Evolutionary conservation across 2,329 filamentous ascomycete species (phyloP).

Genomic region (Lecanicillium sp.): DNA sequence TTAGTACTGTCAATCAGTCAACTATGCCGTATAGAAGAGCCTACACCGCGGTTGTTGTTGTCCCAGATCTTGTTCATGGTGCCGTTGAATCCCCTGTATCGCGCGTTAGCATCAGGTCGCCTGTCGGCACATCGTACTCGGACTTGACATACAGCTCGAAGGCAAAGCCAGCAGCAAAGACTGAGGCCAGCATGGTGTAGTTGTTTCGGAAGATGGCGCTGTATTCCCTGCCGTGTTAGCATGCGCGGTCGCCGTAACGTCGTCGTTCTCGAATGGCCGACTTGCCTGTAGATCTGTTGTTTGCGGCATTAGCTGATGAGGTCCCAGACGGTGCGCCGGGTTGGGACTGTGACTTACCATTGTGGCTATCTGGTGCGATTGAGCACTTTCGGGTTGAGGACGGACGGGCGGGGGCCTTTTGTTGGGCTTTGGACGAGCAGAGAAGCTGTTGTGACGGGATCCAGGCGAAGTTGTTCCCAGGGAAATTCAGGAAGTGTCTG

Average conservation of each 20-base stretch:
- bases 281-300: slow-evolving; percentile 51
- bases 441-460: slow-evolving; percentile 5
- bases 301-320: slow-evolving; percentile 23
- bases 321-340: background rate
- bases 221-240: slow-evolving; percentile 13
- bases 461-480: slow-evolving; percentile 1
- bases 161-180: slow-evolving; percentile 82
- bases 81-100: slow-evolving; percentile 69
- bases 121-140: slow-evolving; percentile 9
- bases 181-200: slow-evolving; percentile 73
- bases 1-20: slow-evolving; percentile 16
- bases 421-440: slow-evolving; percentile 5
- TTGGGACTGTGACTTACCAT: slow-evolving; percentile 43
- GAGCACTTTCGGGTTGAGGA: slow-evolving; percentile 6
- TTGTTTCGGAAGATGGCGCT: slow-evolving; percentile 84
- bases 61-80: slow-evolving; percentile 85
- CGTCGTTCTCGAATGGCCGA: slow-evolving; percentile 14
- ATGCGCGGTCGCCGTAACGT: slow-evolving; percentile 11
- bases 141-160: slow-evolving; percentile 74
- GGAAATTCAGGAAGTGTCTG: slow-evolving; percentile 11
- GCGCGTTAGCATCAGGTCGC: slow-evolving; percentile 22
- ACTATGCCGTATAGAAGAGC: too few relatives aligned
- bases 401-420: slow-evolving; percentile 5
- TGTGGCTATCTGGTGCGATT: slow-evolving; percentile 23
- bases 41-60: slow-evolving; percentile 80